Evolutionary conservation across 2,329 filamentous ascomycete species (phyloP).

Genomic region (Phialocephala sp.): DNA sequence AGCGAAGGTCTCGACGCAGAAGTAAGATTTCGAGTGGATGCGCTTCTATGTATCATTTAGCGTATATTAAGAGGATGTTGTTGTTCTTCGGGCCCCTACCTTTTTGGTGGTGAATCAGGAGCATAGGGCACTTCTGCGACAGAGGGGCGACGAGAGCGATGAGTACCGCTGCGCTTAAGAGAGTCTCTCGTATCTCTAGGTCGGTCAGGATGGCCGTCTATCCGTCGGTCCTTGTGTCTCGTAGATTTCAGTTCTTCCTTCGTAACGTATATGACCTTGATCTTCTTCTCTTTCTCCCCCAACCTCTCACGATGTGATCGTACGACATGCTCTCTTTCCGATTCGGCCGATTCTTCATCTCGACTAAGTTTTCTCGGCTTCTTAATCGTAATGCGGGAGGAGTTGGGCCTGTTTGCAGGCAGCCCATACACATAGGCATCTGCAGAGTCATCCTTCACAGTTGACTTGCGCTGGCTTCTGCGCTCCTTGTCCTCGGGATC

Average conservation of each 20-base stretch:
- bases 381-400: constrained; percentile 23
- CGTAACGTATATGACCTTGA: constrained; percentile 36
- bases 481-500: constrained; percentile 31
- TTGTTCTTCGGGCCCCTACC: constrained; percentile 25
- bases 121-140: constrained; percentile 24
- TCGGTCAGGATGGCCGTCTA: constrained; percentile 19
- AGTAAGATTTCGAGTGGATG: constrained; percentile 26
- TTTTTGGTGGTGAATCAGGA: constrained; percentile 33
- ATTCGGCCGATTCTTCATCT: constrained; percentile 35
- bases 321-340: constrained; percentile 24
- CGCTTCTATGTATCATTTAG: constrained; percentile 26
- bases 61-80: constrained; percentile 7
- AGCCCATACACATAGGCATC: constrained; percentile 33
- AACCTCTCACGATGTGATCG: constrained; percentile 24
- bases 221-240: constrained; percentile 29
- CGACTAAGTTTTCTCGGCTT: constrained; percentile 33
- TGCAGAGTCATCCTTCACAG: constrained; percentile 27
- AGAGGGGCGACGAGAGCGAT: constrained; percentile 32
- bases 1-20: constrained; percentile 26
- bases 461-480: constrained; percentile 32
- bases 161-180: constrained; percentile 30
- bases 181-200: constrained; percentile 18
- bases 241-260: constrained; percentile 29
- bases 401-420: constrained; percentile 25
- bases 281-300: constrained; percentile 34